These are phyloP conservation scores for Lunasporangiospora selenospora DNA, from an alignment of 192 early-diverging fungal genomes.

Conservation along the genomic window DNA sequence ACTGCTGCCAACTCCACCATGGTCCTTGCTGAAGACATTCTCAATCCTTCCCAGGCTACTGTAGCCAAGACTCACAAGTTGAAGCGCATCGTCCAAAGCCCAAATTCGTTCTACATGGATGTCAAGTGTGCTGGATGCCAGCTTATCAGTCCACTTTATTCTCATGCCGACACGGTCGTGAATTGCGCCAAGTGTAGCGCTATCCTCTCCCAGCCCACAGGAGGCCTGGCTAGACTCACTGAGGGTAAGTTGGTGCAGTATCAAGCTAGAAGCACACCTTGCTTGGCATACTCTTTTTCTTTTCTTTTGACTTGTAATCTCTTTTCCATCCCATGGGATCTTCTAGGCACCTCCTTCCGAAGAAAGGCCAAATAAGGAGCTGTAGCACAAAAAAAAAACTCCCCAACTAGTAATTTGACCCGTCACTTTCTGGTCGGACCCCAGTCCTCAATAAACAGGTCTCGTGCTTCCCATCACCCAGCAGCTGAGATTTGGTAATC, in stretches of 20 bases:
- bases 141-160: conserved; percentile 90
- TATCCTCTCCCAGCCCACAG: conserved; percentile 91
- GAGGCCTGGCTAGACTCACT: conserved; percentile 85
- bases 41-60: conserved; percentile 84
- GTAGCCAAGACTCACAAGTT: conserved; percentile 76
- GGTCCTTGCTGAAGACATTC: conserved; percentile 88
- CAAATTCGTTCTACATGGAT: conserved; percentile 99
- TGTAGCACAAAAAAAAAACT: neutral
- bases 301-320: too few species aligned
- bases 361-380: neutral
- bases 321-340: too few species aligned
- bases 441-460: too few species aligned
- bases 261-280: too few species aligned
- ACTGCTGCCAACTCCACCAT: too few species aligned
- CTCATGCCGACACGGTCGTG: conserved; percentile 91
- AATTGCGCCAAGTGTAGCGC: conserved; percentile 82
- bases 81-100: conserved; percentile 66
- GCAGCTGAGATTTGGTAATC: too few species aligned
- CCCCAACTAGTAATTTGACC: too few species aligned
- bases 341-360: neutral
- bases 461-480: too few species aligned
- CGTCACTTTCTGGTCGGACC: too few species aligned
- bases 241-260: too few species aligned
- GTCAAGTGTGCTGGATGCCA: conserved; percentile 94
- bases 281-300: too few species aligned